phyloP scores from a whole-genome alignment of 2,329 filamentous ascomycete genomes.

The Verticillium dahliae region DNA sequence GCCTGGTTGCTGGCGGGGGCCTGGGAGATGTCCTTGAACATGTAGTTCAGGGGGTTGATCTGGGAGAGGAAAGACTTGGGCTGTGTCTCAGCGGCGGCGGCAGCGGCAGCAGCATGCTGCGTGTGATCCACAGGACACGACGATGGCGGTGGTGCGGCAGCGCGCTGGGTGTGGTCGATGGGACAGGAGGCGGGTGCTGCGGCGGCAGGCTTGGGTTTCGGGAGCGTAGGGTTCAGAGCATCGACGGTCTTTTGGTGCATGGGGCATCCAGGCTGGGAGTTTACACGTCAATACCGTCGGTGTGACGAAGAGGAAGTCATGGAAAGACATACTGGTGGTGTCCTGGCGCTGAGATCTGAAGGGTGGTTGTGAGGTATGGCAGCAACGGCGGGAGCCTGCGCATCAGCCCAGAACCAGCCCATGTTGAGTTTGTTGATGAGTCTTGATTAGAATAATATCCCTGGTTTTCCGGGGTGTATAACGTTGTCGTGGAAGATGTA shows the following conservation, averaged over 20 bases:
- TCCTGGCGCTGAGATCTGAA: conserved; percentile 10
- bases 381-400: conserved; percentile 20
- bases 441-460: background rate
- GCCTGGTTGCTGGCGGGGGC: conserved; percentile 67
- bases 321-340: conserved; percentile 31
- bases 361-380: conserved; percentile 16
- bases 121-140: conserved; percentile 41
- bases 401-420: conserved; percentile 61
- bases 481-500: too few species aligned
- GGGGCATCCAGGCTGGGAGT: conserved; percentile 42
- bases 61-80: conserved; percentile 45
- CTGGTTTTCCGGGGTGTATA: too few species aligned
- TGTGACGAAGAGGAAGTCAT: background rate
- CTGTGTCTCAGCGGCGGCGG: conserved; percentile 21
- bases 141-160: conserved; percentile 21
- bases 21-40: conserved; percentile 85
- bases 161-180: conserved; percentile 17
- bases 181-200: conserved; percentile 21
- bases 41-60: conserved; percentile 78
- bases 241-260: conserved; percentile 51
- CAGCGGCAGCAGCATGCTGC: conserved; percentile 9
- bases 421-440: conserved; percentile 24
- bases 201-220: conserved; percentile 12
- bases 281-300: conserved; percentile 7
- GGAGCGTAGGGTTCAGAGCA: conserved; percentile 29